phyloP scores from a whole-genome alignment of 257 asterid genomes.

The Capsicum pubescens region DNA sequence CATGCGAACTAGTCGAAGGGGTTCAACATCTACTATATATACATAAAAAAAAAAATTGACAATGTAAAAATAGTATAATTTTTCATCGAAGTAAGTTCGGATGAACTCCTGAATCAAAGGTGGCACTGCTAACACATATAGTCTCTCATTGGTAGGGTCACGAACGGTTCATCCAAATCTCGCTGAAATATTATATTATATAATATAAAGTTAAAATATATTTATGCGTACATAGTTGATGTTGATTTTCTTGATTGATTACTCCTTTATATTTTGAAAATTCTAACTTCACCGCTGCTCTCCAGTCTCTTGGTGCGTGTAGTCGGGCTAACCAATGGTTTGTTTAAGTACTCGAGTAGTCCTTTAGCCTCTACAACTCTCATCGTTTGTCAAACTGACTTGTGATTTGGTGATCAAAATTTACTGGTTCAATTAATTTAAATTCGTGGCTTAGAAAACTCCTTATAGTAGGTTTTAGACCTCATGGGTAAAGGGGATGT shows the following conservation, averaged over 20 bases:
- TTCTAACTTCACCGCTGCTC: background rate
- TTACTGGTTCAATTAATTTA: background rate
- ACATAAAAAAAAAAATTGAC: too few species aligned
- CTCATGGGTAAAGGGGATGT: background rate
- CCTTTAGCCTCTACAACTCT: background rate
- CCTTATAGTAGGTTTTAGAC: background rate
- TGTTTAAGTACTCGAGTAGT: background rate
- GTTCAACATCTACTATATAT: too few species aligned
- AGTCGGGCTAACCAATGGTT: background rate
- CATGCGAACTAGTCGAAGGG: too few species aligned
- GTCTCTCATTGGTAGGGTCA: background rate
- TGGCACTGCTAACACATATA: background rate
- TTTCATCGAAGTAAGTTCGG: too few species aligned
- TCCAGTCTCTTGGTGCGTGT: background rate
- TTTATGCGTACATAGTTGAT: background rate
- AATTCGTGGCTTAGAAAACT: background rate
- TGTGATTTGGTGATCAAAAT: background rate
- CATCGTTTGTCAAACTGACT: background rate
- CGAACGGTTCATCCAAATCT: background rate
- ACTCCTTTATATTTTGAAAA: background rate
- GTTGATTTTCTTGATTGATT: background rate
- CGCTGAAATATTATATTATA: background rate
- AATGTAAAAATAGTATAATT: too few species aligned
- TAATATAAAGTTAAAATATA: background rate
- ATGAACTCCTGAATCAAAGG: too few species aligned